A percentile compares a stretch with the other conserved stretches of the same genome.
These are phyloP conservation scores for Amphichorda felina DNA, from an alignment of 2,329 filamentous ascomycete genomes.

Conservation along the genomic window DNA sequence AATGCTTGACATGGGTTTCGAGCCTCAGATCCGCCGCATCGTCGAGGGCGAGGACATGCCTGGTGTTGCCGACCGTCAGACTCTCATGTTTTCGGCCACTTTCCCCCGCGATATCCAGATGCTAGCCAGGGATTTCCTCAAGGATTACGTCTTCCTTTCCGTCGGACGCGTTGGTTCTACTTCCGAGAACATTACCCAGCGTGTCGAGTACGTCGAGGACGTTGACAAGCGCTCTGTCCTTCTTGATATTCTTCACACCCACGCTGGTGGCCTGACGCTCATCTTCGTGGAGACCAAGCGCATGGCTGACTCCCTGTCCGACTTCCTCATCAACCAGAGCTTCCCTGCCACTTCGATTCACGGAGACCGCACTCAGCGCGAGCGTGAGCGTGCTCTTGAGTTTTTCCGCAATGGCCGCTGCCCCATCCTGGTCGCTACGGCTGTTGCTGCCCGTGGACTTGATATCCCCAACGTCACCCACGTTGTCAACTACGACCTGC, in stretches of 20 bases:
- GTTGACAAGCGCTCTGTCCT: slow-evolving; percentile 95
- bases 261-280: slow-evolving; percentile 77
- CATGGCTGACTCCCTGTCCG: slow-evolving; percentile 94
- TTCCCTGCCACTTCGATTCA: slow-evolving; percentile 98
- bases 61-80: slow-evolving; percentile 69
- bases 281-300: slow-evolving; percentile 99
- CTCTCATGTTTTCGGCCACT: slow-evolving; percentile 99
- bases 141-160: slow-evolving; percentile 98
- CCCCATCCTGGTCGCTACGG: slow-evolving; percentile 93
- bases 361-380: slow-evolving; percentile 94
- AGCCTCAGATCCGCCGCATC: slow-evolving; percentile 97
- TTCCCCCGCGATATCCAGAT: slow-evolving; percentile 99
- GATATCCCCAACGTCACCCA: slow-evolving; percentile 96
- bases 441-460: slow-evolving; percentile 80
- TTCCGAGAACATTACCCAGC: slow-evolving; percentile 99
- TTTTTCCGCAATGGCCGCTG: slow-evolving; percentile 95
- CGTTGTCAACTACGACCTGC: slow-evolving; percentile 99
- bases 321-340: slow-evolving; percentile 97
- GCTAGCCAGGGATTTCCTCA: slow-evolving; percentile 96
- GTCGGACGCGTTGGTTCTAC: slow-evolving; percentile 97
- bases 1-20: slow-evolving; percentile 99
- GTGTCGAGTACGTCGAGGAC: slow-evolving; percentile 96
- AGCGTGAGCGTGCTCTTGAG: slow-evolving; percentile 94
- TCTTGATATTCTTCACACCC: slow-evolving; percentile 92
- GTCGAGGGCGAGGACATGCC: slow-evolving; percentile 99